Percentiles rank a stretch among this genome's conserved stretches.
Evolutionary conservation across 2,329 filamentous ascomycete species (phyloP).

Genomic region (Colletotrichum spinosum): DNA sequence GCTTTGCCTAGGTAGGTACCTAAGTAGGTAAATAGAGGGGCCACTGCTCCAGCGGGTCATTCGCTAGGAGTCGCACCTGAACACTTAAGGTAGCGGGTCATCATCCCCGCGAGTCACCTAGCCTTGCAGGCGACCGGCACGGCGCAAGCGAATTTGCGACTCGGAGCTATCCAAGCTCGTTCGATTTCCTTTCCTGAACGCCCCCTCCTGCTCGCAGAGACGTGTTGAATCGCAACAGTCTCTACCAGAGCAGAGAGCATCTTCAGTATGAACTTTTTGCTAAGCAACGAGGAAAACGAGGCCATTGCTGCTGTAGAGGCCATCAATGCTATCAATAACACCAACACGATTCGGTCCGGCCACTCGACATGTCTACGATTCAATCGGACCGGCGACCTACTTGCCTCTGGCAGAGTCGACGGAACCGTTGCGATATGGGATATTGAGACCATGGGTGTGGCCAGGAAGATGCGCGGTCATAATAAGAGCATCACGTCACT

Average conservation of each 20-base stretch:
- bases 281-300: conserved; percentile 63
- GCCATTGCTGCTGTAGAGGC: conserved; percentile 37
- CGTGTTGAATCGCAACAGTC: no score
- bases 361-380: conserved; percentile 81
- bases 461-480: conserved; percentile 92
- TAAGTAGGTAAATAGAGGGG: conserved; percentile 22
- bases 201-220: neutral
- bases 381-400: conserved; percentile 92
- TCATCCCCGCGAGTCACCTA: conserved; percentile 39
- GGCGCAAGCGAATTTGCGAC: conserved; percentile 20
- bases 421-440: conserved; percentile 97
- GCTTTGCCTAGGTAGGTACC: no score
- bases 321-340: conserved; percentile 67
- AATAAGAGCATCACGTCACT: conserved; percentile 93
- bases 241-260: neutral
- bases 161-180: neutral
- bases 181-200: neutral
- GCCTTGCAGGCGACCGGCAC: conserved; percentile 47
- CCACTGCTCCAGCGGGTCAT: conserved; percentile 18
- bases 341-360: conserved; percentile 82
- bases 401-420: conserved; percentile 93
- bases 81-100: neutral
- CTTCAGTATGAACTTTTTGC: conserved; percentile 66
- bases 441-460: conserved; percentile 96
- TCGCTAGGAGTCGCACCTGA: conserved; percentile 16